phyloP scores from a whole-genome alignment of 345 rosid species.

The Eucalyptus pauciflora region DNA sequence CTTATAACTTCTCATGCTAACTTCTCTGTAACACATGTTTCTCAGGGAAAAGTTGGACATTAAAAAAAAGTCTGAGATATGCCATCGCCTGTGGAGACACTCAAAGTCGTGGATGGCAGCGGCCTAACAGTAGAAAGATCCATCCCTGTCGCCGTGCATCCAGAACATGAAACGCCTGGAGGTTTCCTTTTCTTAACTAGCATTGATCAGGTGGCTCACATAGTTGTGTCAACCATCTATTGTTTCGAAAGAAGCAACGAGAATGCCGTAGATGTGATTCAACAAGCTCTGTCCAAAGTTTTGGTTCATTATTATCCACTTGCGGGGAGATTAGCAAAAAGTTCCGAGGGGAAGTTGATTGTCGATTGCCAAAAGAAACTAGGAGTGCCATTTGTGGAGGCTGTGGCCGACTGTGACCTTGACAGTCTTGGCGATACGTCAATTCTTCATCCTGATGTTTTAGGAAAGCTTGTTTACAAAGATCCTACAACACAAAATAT shows the following conservation, averaged over 20 bases:
- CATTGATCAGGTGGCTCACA: not conserved
- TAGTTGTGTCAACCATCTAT: not conserved
- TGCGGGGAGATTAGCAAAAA: slow-evolving; percentile 39
- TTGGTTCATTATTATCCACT: slow-evolving; percentile 51
- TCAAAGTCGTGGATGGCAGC: not conserved
- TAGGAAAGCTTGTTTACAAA: not conserved
- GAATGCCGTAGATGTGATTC: slow-evolving; percentile 19
- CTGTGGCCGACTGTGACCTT: slow-evolving; percentile 18
- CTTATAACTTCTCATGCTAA: too few species aligned
- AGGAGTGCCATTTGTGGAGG: slow-evolving; percentile 46
- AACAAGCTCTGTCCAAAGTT: slow-evolving; percentile 38
- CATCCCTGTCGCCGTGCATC: not conserved
- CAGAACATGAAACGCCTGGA: not conserved
- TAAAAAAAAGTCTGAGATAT: not conserved
- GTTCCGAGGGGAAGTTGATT: slow-evolving; percentile 11
- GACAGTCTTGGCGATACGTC: slow-evolving; percentile 18
- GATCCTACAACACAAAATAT: not conserved
- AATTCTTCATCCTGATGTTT: not conserved
- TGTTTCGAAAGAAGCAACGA: not conserved
- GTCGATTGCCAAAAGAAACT: slow-evolving; percentile 13
- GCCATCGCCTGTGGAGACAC: not conserved
- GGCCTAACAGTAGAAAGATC: not conserved
- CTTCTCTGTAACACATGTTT: not conserved
- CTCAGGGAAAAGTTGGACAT: not conserved
- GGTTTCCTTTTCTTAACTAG: not conserved